Evolutionary conservation across 805 yeast species (phyloP).

Genomic region (Candida khao-thaluensis): DNA sequence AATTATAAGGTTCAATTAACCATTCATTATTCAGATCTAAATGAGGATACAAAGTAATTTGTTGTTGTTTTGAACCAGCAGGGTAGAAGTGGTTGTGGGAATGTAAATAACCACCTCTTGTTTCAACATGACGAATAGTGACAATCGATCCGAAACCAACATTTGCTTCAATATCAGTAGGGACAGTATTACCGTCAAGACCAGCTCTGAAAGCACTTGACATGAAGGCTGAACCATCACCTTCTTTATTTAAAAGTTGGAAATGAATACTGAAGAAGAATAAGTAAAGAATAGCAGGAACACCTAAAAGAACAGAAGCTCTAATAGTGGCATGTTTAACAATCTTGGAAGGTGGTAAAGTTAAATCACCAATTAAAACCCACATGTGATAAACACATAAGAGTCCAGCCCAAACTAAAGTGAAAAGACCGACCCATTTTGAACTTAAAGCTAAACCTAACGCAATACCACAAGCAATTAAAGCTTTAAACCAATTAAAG

Average conservation of each 20-base stretch:
- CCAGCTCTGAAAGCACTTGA: constrained; percentile 69
- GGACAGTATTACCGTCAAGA: constrained; percentile 59
- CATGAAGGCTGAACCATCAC: constrained; percentile 72
- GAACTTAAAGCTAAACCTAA: constrained; percentile 72
- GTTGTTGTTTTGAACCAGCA: constrained; percentile 83
- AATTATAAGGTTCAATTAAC: constrained; percentile 66
- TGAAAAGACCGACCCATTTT: constrained; percentile 84
- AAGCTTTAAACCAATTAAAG: constrained; percentile 54
- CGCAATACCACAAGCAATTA: constrained; percentile 64
- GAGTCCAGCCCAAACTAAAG: constrained; percentile 74
- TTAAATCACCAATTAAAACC: constrained; percentile 71
- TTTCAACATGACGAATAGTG: constrained; percentile 64
- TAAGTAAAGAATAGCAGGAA: constrained; percentile 58
- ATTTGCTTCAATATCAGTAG: constrained; percentile 55
- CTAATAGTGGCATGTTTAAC: constrained; percentile 50
- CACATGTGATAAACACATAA: constrained; percentile 62
- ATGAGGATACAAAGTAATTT: constrained; percentile 77
- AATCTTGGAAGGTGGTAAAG: constrained; percentile 45
- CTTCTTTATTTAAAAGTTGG: constrained; percentile 53
- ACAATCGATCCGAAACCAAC: constrained; percentile 74
- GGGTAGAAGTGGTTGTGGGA: constrained; percentile 73
- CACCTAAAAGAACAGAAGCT: constrained; percentile 51
- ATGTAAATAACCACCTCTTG: constrained; percentile 79
- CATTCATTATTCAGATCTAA: constrained; percentile 73
- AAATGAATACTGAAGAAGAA: constrained; percentile 65